These are phyloP conservation scores for Penicillium sp. DNA, from an alignment of 2,329 filamentous ascomycete genomes.

Conservation along the genomic window DNA sequence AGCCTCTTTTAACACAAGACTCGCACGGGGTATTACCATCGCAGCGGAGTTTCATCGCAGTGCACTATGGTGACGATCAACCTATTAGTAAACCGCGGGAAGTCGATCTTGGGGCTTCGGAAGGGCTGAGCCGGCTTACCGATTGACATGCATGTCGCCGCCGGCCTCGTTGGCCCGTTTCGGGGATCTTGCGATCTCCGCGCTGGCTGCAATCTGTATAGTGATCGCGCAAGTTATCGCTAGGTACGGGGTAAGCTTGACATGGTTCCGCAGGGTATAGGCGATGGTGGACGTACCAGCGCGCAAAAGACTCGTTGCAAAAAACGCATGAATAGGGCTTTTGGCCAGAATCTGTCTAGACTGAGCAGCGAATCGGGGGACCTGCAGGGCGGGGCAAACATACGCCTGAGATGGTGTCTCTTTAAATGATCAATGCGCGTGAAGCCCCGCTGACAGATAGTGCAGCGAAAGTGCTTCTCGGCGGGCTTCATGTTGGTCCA, in stretches of 20 bases:
- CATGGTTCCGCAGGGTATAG: neutral
- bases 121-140: constrained; percentile 34
- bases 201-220: constrained; percentile 51
- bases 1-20: constrained; percentile 51
- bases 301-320: constrained; percentile 53
- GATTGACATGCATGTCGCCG: constrained; percentile 56
- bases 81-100: neutral
- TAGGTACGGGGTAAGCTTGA: constrained; percentile 28
- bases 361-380: constrained; percentile 21
- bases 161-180: constrained; percentile 54
- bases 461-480: constrained; percentile 52
- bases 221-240: constrained; percentile 56
- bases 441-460: constrained; percentile 53
- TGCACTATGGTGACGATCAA: constrained; percentile 43
- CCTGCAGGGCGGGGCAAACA: constrained; percentile 31
- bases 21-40: constrained; percentile 53
- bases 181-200: constrained; percentile 52
- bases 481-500: constrained; percentile 45
- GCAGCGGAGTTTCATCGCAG: constrained; percentile 55
- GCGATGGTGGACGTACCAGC: constrained; percentile 44
- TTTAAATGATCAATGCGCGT: constrained; percentile 57
- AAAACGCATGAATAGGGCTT: constrained; percentile 56
- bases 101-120: neutral
- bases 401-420: constrained; percentile 55
- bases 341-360: constrained; percentile 51